Conservation (phyloP, 805 yeast genomes). For the Spathaspora hagerdaliae region DNA sequence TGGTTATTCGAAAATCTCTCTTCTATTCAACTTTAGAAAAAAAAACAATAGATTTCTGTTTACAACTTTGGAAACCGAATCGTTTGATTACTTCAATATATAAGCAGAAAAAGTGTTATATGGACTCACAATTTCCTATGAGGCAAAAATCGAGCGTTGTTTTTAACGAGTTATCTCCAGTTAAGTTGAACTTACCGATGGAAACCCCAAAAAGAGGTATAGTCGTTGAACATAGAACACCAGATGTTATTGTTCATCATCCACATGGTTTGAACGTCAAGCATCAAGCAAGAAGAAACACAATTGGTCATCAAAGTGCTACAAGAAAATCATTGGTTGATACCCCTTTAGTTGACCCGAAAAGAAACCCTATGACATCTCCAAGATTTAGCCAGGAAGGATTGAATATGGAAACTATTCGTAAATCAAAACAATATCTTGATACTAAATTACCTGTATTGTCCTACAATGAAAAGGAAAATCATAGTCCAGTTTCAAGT, state of each 20-base stretch:
- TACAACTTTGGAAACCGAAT: too few species aligned
- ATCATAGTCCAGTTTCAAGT: conserved; percentile 2
- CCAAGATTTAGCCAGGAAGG: conserved; percentile 10
- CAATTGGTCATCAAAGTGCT: conserved; percentile 8
- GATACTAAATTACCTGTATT: conserved; percentile 8
- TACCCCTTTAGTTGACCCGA: conserved; percentile 8
- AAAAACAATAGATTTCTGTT: too few species aligned
- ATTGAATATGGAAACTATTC: conserved; percentile 13
- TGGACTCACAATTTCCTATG: too few species aligned
- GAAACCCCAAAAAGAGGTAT: neutral
- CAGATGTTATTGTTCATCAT: conserved; percentile 11
- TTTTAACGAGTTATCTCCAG: neutral
- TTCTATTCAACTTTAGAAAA: too few species aligned
- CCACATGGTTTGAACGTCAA: conserved; percentile 47
- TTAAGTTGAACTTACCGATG: neutral
- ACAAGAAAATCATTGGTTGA: conserved; percentile 6
- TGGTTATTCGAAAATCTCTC: too few species aligned
- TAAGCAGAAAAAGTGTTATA: too few species aligned
- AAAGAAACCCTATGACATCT: conserved; percentile 12
- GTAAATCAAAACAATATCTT: conserved; percentile 12
- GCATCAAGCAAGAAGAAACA: conserved; percentile 27
- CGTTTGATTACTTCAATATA: too few species aligned
- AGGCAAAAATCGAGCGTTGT: neutral
- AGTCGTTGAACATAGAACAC: conserved; percentile 6
- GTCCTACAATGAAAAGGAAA: conserved; percentile 11